Percentiles rank a stretch among this genome's conserved stretches.
Conservation (phyloP, 202 grass and related monocot genomes). For the Schoenoplectus tabernaemontani region DNA sequence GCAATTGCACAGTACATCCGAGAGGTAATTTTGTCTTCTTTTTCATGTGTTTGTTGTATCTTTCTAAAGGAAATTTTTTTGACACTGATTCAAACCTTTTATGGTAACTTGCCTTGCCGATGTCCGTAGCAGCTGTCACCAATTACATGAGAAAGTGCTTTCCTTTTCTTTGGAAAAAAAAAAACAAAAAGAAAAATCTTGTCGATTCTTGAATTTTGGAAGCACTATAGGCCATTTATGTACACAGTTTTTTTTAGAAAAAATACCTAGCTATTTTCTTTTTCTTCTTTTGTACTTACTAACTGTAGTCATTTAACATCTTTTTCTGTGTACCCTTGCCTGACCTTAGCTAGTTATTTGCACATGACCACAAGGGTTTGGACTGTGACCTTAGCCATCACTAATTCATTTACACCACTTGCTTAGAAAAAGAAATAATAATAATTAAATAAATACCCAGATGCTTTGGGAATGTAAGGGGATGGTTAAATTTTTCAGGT, state of each 20-base stretch:
- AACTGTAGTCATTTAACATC: neutral
- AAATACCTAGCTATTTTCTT: neutral
- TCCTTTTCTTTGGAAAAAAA: too few relatives aligned
- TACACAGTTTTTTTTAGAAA: neutral
- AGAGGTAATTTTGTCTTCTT: constrained; percentile 38
- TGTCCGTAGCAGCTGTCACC: neutral
- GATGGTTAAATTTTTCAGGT: neutral
- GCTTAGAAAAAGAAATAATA: neutral
- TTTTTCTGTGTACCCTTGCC: constrained; percentile 1
- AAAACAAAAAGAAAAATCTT: too few relatives aligned
- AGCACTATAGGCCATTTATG: neutral
- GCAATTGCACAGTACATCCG: constrained; percentile 74
- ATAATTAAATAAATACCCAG: neutral
- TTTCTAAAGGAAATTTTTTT: neutral
- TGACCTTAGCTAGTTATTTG: neutral
- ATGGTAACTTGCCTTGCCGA: neutral
- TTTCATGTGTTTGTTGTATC: neutral
- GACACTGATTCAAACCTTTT: neutral
- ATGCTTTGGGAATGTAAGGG: neutral
- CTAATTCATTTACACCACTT: neutral
- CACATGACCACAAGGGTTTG: neutral
- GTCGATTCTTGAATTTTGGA: neutral
- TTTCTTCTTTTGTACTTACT: neutral
- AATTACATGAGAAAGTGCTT: too few relatives aligned
- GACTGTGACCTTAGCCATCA: neutral